These are phyloP conservation scores for Hygrophorus pudorinus DNA, from an alignment of 768 basidiomycete genomes.

Conservation along the genomic window DNA sequence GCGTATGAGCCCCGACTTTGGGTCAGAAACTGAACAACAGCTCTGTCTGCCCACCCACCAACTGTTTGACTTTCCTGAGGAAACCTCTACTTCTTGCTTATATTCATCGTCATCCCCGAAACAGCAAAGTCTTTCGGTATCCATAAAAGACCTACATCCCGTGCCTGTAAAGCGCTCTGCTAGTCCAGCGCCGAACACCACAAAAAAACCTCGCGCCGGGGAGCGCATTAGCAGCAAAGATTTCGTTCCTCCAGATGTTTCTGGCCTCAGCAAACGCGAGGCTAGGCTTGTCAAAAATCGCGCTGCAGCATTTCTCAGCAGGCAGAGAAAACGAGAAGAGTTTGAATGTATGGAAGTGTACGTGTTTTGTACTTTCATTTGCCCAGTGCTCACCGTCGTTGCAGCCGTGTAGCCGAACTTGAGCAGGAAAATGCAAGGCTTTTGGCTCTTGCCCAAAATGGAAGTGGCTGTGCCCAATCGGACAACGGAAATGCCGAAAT, in stretches of 20 bases:
- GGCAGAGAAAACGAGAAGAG: conserved; percentile 88
- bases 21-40: conserved; percentile 31
- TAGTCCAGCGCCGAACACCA: conserved; percentile 26
- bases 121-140: conserved; percentile 22
- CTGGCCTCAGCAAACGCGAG: conserved; percentile 82
- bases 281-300: conserved; percentile 88
- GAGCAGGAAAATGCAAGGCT: conserved; percentile 79
- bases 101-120: conserved; percentile 23
- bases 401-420: conserved; percentile 72
- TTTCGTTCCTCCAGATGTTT: conserved; percentile 82
- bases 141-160: conserved; percentile 22
- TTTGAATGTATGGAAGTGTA: conserved; percentile 88
- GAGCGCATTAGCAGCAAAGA: conserved; percentile 62
- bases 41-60: conserved; percentile 63
- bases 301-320: conserved; percentile 83
- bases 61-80: conserved; percentile 51
- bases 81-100: conserved; percentile 23
- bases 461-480: conserved; percentile 19
- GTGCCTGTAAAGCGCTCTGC: conserved; percentile 33
- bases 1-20: conserved; percentile 34
- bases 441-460: conserved; percentile 43
- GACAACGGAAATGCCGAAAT: conserved; percentile 45
- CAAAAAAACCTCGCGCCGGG: conserved; percentile 34
- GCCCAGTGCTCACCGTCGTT: conserved; percentile 5
- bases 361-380: conserved; percentile 25